phyloP scores from a whole-genome alignment of 2,329 filamentous ascomycete genomes.

The Clathrospora elynae region DNA sequence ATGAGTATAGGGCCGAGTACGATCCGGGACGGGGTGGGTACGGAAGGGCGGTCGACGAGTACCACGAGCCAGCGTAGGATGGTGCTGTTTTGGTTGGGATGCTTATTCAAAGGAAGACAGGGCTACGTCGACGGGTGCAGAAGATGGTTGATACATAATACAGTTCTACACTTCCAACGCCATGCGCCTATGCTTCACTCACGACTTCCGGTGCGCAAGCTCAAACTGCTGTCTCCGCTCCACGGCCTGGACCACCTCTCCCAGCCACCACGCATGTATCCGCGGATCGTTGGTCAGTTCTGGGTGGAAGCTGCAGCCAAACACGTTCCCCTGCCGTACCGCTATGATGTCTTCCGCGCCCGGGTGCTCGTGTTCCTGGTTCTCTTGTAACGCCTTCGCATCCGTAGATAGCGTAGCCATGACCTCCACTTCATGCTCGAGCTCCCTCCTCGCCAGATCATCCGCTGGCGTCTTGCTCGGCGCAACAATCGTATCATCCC shows the following conservation, averaged over 20 bases:
- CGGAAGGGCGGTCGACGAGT: slow-evolving; percentile 66
- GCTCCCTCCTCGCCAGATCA: slow-evolving; percentile 51
- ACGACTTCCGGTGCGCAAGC: slow-evolving; percentile 34
- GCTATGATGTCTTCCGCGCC: slow-evolving; percentile 75
- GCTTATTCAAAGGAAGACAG: neutral
- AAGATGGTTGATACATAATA: slow-evolving; percentile 1
- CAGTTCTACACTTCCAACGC: slow-evolving; percentile 14
- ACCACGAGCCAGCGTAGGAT: slow-evolving; percentile 32
- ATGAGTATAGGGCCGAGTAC: slow-evolving; percentile 97
- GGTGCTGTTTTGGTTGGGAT: neutral
- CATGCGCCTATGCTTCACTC: slow-evolving; percentile 13
- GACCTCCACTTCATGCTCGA: slow-evolving; percentile 61
- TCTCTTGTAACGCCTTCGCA: slow-evolving; percentile 54
- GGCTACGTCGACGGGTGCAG: neutral
- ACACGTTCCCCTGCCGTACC: slow-evolving; percentile 85
- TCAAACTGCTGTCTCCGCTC: slow-evolving; percentile 41
- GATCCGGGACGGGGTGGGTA: slow-evolving; percentile 92
- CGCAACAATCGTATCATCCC: slow-evolving; percentile 61
- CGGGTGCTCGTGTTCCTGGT: slow-evolving; percentile 54
- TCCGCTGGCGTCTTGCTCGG: slow-evolving; percentile 58
- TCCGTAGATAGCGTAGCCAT: slow-evolving; percentile 62
- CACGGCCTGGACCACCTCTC: slow-evolving; percentile 61
- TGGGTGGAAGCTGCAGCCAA: slow-evolving; percentile 94
- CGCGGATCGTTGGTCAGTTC: slow-evolving; percentile 86
- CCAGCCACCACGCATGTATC: slow-evolving; percentile 93